Conservation (phyloP, 208 protist genomes). For the Trichomonas vaginalis region DNA sequence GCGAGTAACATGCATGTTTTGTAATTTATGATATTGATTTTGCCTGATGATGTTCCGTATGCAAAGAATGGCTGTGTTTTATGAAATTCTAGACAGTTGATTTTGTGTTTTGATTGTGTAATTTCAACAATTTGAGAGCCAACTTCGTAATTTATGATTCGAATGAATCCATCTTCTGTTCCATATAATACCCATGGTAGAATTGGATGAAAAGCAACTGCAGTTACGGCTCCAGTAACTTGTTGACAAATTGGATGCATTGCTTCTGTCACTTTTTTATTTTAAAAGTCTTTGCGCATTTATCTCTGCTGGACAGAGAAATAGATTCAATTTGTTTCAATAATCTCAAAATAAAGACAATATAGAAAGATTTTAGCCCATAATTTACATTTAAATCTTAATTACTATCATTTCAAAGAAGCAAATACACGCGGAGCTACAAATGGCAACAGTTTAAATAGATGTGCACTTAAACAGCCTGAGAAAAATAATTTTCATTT, state of each 20-base stretch:
- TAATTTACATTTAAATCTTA: too few species aligned
- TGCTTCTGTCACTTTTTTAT: neutral
- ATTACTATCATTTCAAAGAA: too few species aligned
- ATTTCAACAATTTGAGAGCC: slow-evolving; percentile 30
- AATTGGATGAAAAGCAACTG: slow-evolving; percentile 85
- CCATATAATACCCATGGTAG: slow-evolving; percentile 86
- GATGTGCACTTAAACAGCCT: too few species aligned
- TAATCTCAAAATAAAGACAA: too few species aligned
- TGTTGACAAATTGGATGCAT: slow-evolving; percentile 47
- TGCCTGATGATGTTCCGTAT: slow-evolving; percentile 91
- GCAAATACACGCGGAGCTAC: too few species aligned
- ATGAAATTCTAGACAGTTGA: slow-evolving; percentile 94
- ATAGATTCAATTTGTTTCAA: too few species aligned
- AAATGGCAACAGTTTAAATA: too few species aligned
- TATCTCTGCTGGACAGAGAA: too few species aligned
- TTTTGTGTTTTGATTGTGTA: slow-evolving; percentile 37
- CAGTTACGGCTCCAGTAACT: slow-evolving; percentile 86
- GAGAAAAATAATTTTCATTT: too few species aligned
- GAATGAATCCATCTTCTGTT: slow-evolving; percentile 88
- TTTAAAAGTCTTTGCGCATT: too few species aligned
- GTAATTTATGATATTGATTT: slow-evolving; percentile 97
- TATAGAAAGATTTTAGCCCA: too few species aligned
- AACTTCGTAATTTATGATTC: slow-evolving; percentile 96
- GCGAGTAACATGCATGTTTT: slow-evolving; percentile 87
- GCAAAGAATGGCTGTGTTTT: slow-evolving; percentile 89